phyloP scores from a whole-genome alignment of 345 rosid genomes.

The Camelina hispida region DNA sequence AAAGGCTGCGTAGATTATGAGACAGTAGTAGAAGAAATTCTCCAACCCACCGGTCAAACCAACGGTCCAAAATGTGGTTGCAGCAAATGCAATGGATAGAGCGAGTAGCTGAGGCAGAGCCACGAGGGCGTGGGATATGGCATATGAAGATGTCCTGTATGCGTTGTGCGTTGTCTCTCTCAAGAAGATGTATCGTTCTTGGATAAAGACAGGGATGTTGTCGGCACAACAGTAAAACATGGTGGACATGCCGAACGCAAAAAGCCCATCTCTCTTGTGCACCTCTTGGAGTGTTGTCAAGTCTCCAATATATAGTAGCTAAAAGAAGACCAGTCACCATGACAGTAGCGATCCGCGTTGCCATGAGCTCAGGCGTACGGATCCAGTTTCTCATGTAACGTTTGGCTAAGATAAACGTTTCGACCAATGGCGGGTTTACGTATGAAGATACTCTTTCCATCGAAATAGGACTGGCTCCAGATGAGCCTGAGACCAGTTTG shows the following conservation, averaged over 20 bases:
- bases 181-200: conserved; percentile 85
- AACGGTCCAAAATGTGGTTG: conserved; percentile 57
- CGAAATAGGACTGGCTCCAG: conserved; percentile 17
- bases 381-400: conserved; percentile 48
- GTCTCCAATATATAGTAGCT: conserved; percentile 72
- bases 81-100: conserved; percentile 54
- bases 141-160: conserved; percentile 57
- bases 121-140: conserved; percentile 53
- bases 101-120: conserved; percentile 51
- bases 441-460: conserved; percentile 43
- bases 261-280: conserved; percentile 53
- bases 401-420: conserved; percentile 37
- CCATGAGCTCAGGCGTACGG: conserved; percentile 41
- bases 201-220: conserved; percentile 57
- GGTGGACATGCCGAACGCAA: conserved; percentile 54
- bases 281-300: conserved; percentile 53
- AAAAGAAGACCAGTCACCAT: conserved; percentile 55
- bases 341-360: conserved; percentile 30
- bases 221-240: conserved; percentile 54
- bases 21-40: conserved; percentile 53
- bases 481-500: conserved; percentile 49
- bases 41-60: conserved; percentile 55
- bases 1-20: conserved; percentile 53
- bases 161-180: conserved; percentile 57
- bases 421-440: conserved; percentile 36